A percentile compares a stretch with the other conserved stretches of the same genome.
These are phyloP conservation scores for Cladophialophora carrionii DNA, from an alignment of 2,329 filamentous ascomycete species.

Conservation along the genomic window DNA sequence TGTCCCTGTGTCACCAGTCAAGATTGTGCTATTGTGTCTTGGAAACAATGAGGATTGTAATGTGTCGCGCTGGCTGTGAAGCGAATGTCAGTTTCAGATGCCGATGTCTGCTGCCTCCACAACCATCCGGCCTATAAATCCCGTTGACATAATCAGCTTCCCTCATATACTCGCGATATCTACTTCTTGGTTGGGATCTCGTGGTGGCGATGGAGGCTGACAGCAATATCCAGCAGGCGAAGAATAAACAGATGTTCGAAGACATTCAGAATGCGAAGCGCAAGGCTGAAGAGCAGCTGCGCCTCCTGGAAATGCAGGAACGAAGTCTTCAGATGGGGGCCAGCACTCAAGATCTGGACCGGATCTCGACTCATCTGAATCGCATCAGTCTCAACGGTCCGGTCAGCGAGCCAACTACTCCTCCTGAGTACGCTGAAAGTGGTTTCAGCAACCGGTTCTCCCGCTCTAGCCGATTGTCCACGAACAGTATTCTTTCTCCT, in stretches of 20 bases:
- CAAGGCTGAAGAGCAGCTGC: conserved; percentile 89
- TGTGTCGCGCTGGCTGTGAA: conserved; percentile 18
- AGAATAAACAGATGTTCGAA: conserved; percentile 92
- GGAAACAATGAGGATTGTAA: conserved; percentile 26
- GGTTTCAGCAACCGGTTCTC: conserved; percentile 80
- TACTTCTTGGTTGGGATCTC: background rate
- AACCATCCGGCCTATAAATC: background rate
- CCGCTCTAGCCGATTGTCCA: conserved; percentile 84
- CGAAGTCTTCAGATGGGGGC: conserved; percentile 71
- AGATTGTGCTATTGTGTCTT: conserved; percentile 20
- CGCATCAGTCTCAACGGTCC: conserved; percentile 60
- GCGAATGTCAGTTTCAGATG: conserved; percentile 17
- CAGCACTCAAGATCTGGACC: conserved; percentile 74
- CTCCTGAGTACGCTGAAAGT: conserved; percentile 85
- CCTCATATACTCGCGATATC: conserved; percentile 1
- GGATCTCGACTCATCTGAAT: conserved; percentile 68
- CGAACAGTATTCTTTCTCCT: conserved; percentile 81
- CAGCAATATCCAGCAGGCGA: conserved; percentile 64
- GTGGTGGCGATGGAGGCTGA: conserved; percentile 52
- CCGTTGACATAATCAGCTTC: background rate
- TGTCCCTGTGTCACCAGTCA: conserved; percentile 21
- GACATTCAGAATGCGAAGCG: conserved; percentile 85
- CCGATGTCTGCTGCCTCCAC: background rate
- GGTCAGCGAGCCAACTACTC: conserved; percentile 93
- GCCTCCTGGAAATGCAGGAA: conserved; percentile 67